Conservation (phyloP, 2,329 filamentous ascomycete genomes). For the Metarhizium album region DNA sequence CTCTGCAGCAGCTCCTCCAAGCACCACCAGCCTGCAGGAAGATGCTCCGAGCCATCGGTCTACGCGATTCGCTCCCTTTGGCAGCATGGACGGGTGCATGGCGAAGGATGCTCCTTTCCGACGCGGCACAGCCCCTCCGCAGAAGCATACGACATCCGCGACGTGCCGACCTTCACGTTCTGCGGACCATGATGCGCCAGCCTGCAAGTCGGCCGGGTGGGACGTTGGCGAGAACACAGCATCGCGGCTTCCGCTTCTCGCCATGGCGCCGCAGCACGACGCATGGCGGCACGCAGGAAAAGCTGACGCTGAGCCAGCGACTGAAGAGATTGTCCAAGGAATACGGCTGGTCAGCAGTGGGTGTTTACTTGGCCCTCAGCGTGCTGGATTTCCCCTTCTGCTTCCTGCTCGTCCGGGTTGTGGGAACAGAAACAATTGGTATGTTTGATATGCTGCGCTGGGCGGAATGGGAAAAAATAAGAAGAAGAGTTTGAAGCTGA, state of each 20-base stretch:
- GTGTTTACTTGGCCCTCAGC: conserved; percentile 78
- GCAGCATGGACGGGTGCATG: conserved; percentile 18
- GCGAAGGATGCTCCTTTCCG: conserved; percentile 18
- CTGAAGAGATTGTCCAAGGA: conserved; percentile 79
- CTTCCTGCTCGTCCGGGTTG: conserved; percentile 71
- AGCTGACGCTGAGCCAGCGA: conserved; percentile 51
- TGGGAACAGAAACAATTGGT: conserved; percentile 83
- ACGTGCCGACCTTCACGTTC: neutral
- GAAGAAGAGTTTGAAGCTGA: neutral
- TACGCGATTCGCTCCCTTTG: conserved; percentile 12
- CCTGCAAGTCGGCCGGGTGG: conserved; percentile 8
- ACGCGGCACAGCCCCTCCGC: conserved; percentile 5
- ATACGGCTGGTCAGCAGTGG: conserved; percentile 88
- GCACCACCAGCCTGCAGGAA: neutral
- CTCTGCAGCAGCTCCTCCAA: neutral
- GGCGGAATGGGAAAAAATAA: neutral
- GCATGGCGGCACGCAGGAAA: conserved; percentile 14
- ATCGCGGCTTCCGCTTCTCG: conserved; percentile 25
- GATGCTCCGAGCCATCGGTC: conserved; percentile 19
- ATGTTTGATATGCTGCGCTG: conserved; percentile 16
- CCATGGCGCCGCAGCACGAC: conserved; percentile 19
- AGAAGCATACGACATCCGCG: neutral
- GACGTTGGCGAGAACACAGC: conserved; percentile 14
- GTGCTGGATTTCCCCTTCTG: conserved; percentile 91
- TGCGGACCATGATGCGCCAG: neutral